A percentile compares a stretch with the other conserved stretches of the same genome.
These are phyloP conservation scores for Penicillium mononematosum DNA, from an alignment of 495 filamentous ascomycete genomes.

Conservation along the genomic window DNA sequence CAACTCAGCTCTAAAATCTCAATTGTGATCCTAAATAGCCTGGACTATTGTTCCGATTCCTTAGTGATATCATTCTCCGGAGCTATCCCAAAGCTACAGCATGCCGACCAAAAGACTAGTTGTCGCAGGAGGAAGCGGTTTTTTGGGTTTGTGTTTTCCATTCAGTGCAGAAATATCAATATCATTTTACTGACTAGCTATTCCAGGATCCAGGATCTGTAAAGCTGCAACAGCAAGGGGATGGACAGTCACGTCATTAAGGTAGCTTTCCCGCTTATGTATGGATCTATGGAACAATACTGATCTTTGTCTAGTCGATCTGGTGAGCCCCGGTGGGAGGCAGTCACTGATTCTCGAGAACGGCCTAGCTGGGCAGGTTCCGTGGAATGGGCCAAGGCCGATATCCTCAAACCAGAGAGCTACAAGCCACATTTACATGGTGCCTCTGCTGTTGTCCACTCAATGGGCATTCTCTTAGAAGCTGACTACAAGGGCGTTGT, in stretches of 20 bases:
- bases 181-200: constrained; percentile 12
- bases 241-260: constrained; percentile 88
- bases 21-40: neutral
- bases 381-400: constrained; percentile 82
- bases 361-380: constrained; percentile 78
- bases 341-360: constrained; percentile 66
- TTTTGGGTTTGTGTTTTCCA: constrained; percentile 59
- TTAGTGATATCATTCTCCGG: constrained; percentile 47
- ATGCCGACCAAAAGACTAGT: constrained; percentile 69
- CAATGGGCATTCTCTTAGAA: constrained; percentile 93
- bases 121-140: constrained; percentile 93
- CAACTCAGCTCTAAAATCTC: neutral
- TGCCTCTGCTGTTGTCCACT: constrained; percentile 85
- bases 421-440: constrained; percentile 70
- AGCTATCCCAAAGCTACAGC: constrained; percentile 12
- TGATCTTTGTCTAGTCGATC: constrained; percentile 63
- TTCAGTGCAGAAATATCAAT: neutral
- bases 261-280: constrained; percentile 46
- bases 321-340: constrained; percentile 80
- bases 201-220: constrained; percentile 78
- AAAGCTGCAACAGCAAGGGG: constrained; percentile 76
- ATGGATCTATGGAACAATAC: neutral
- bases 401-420: constrained; percentile 76
- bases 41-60: constrained; percentile 33
- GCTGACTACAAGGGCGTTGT: constrained; percentile 96